Evolutionary conservation across 2,329 filamentous ascomycete species (phyloP).

Genomic region (Fusarium nelsonii): DNA sequence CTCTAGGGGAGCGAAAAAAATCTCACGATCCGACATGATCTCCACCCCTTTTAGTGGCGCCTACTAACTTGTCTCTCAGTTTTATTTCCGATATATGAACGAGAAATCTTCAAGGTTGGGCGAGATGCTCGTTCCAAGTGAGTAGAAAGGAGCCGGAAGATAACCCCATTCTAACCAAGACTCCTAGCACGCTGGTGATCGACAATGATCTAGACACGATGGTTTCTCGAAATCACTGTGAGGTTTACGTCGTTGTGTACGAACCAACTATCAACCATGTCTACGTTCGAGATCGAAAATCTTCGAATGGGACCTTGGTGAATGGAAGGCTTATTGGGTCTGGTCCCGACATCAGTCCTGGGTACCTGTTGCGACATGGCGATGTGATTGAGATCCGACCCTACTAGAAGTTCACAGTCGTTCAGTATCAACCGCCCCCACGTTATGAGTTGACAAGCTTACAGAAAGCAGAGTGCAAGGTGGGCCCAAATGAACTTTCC

Average conservation of each 20-base stretch:
- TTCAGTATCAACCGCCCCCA: slow-evolving; percentile 47
- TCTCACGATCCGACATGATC: slow-evolving; percentile 10
- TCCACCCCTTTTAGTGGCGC: slow-evolving; percentile 19
- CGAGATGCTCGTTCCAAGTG: slow-evolving; percentile 54
- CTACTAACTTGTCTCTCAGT: slow-evolving; percentile 37
- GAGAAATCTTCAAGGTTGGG: slow-evolving; percentile 54
- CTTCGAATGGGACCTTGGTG: slow-evolving; percentile 66
- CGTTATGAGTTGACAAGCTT: slow-evolving; percentile 46
- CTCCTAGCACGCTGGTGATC: slow-evolving; percentile 56
- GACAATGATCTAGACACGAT: slow-evolving; percentile 51
- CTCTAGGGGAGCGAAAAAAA: not conserved
- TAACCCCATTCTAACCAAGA: slow-evolving; percentile 6
- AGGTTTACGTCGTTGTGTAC: slow-evolving; percentile 67
- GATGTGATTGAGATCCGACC: slow-evolving; percentile 61
- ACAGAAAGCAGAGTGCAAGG: slow-evolving; percentile 52
- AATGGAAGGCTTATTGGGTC: slow-evolving; percentile 60
- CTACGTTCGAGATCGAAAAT: slow-evolving; percentile 69
- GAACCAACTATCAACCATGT: slow-evolving; percentile 59
- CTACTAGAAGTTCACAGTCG: slow-evolving; percentile 54
- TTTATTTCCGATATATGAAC: slow-evolving; percentile 49
- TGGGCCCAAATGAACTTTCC: slow-evolving; percentile 19
- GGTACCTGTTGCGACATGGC: slow-evolving; percentile 63
- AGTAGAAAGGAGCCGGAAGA: not conserved
- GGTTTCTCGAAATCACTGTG: slow-evolving; percentile 67
- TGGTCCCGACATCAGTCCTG: slow-evolving; percentile 54